Conservation (phyloP, 1,284 basidiomycete species). For the Austroboletus novae-zelandiae region DNA sequence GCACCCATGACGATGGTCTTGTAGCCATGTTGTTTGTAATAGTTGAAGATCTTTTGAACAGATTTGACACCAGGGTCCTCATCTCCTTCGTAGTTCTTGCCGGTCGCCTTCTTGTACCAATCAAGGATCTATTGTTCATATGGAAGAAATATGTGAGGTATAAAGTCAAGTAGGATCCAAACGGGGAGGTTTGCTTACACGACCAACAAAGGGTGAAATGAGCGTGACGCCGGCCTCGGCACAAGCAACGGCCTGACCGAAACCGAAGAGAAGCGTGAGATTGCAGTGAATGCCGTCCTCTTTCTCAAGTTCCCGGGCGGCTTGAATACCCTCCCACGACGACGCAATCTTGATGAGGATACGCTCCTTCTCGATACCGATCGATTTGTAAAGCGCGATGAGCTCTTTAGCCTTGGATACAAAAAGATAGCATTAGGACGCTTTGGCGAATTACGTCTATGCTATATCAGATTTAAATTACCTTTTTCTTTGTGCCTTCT, state of each 20-base stretch:
- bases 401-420: conserved; percentile 76
- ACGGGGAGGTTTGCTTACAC: conserved; percentile 52
- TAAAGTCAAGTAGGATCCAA: conserved; percentile 15
- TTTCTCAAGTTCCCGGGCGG: conserved; percentile 90
- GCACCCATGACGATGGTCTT: conserved; percentile 99
- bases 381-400: conserved; percentile 88
- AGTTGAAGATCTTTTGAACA: conserved; percentile 95
- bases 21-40: conserved; percentile 98
- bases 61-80: conserved; percentile 95
- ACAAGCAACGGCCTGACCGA: conserved; percentile 95
- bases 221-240: conserved; percentile 96
- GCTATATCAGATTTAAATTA: conserved; percentile 17
- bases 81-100: conserved; percentile 81
- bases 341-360: conserved; percentile 98
- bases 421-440: background rate
- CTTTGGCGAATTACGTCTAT: conserved; percentile 14
- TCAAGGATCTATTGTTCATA: conserved; percentile 71
- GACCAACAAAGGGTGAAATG: conserved; percentile 98
- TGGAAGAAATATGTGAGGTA: conserved; percentile 4
- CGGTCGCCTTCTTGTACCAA: conserved; percentile 91
- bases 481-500: conserved; percentile 85
- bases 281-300: conserved; percentile 97
- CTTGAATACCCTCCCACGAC: conserved; percentile 99
- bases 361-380: conserved; percentile 89
- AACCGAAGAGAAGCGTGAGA: conserved; percentile 96